Conservation (phyloP, 768 basidiomycete species). For the Boletus eberwhitei region DNA sequence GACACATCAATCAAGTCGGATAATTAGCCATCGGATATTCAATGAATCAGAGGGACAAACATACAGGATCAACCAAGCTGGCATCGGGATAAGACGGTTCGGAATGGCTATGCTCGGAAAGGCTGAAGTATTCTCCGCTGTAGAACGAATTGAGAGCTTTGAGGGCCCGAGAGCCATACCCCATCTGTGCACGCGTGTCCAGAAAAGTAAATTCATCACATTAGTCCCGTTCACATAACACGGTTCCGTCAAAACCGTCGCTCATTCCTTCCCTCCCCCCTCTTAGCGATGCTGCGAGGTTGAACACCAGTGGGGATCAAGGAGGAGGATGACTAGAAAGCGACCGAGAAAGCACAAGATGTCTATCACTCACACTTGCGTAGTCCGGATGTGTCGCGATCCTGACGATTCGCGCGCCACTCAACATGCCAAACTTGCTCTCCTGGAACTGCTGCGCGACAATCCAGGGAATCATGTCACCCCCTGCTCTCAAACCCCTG, state of each 20-base stretch:
- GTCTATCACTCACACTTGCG: constrained; percentile 58
- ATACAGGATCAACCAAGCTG: constrained; percentile 45
- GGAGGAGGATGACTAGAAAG: background rate
- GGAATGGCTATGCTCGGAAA: constrained; percentile 57
- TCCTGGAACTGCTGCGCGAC: constrained; percentile 96
- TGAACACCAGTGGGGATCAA: background rate
- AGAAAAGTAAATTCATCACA: background rate
- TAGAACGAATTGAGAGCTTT: constrained; percentile 87
- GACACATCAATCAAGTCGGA: background rate
- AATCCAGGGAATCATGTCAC: constrained; percentile 98
- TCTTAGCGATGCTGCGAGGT: background rate
- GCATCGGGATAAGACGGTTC: constrained; percentile 63
- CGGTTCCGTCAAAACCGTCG: background rate
- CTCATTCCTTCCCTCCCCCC: background rate
- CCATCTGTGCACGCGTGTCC: constrained; percentile 61
- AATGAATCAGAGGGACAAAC: constrained; percentile 5
- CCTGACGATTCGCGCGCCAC: constrained; percentile 87
- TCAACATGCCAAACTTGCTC: constrained; percentile 85
- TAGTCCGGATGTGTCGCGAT: constrained; percentile 97
- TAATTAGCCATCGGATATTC: background rate
- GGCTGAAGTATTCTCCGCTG: constrained; percentile 85
- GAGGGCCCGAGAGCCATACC: constrained; percentile 89
- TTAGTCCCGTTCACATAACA: constrained; percentile 1
- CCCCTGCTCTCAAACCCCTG: constrained; percentile 80
- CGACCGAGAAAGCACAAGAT: background rate